Evolutionary conservation across 805 yeast species (phyloP), one percentile per base, ranked within the genome.

Genomic region (Cyberlindnera bimundalis): DNA sequence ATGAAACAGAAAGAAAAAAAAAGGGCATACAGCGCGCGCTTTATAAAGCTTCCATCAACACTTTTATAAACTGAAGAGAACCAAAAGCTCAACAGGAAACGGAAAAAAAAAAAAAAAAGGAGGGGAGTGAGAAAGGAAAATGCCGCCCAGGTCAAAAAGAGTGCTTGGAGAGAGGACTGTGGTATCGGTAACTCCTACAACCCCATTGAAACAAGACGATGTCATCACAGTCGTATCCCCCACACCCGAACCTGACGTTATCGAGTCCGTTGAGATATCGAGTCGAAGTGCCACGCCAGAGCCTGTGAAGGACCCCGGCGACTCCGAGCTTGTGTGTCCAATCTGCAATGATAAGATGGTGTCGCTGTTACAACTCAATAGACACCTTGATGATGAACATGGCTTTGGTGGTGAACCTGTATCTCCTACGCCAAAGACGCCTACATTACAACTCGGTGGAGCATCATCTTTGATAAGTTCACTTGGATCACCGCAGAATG

Each of bases 361-460:
- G 6, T 70, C 74, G 6, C 58, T 81, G 29, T 37, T 50, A 13
- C 81, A 76, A 45, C 64, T 86, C 42, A 84, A 84, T 57, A 67
- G 69, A 32, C 96, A 87, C 59, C 61, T 87, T 20, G 96, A 88
- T 56, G 82, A 74, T 42, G 74, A 61, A 8, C 96, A 87, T 56
- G 62, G 67, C 1, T 62, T 64, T 35, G 28, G 62, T 46, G 14
- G 20, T 3, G 29, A 33, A 18, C 15, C 33, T n/a, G 32, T 20
- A 20, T 31, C 34, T 15, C 28, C 35, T 11, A n/a, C 35, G 17
- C 33, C 33, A 9, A 30, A 19, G 29, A n/a, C 29, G 7, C 32
- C 32, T 6, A 16, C 19, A 6, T 5, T 29, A 6, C 32, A 29
- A 19, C 10, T 9, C 5, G 7, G 7, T 7, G 29, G 17, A n/a